A percentile compares a stretch with the other conserved stretches of the same genome.
phyloP scores from a whole-genome alignment of 768 basidiomycete genomes.

The Lanmaoa pseudosensibilis region DNA sequence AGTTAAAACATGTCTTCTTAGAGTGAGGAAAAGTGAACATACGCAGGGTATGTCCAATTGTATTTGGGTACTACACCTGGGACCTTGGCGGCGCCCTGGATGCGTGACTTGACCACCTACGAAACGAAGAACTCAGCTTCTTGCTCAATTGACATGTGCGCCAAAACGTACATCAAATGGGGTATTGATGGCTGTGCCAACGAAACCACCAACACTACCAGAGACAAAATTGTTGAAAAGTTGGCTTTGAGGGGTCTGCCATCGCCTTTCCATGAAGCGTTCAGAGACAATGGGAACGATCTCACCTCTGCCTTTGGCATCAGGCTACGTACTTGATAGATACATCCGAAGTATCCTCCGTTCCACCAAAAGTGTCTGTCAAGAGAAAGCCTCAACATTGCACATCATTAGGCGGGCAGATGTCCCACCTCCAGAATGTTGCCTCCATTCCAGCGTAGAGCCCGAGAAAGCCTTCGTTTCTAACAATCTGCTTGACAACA shows the following conservation, averaged over 20 bases:
- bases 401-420: not conserved
- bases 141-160: not conserved
- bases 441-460: conserved; percentile 95
- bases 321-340: conserved; percentile 77
- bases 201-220: conserved; percentile 85
- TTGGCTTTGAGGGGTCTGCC: conserved; percentile 61
- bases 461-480: conserved; percentile 77
- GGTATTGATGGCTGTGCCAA: conserved; percentile 89
- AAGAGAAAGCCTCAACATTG: not conserved
- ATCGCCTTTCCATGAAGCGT: not conserved
- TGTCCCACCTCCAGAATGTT: conserved; percentile 86
- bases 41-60: conserved; percentile 94
- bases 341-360: conserved; percentile 93
- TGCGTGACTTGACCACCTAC: conserved; percentile 94
- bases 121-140: not conserved
- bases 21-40: conserved; percentile 11
- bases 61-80: conserved; percentile 83
- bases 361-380: conserved; percentile 85
- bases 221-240: conserved; percentile 92
- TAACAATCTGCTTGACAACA: conserved; percentile 78
- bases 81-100: conserved; percentile 69
- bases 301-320: conserved; percentile 85
- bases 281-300: not conserved
- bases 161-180: conserved; percentile 56
- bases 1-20: not conserved